A percentile compares a stretch with the other conserved stretches of the same genome.
Conservation (phyloP, 495 filamentous ascomycete species). For the Penicillium ucsense region DNA sequence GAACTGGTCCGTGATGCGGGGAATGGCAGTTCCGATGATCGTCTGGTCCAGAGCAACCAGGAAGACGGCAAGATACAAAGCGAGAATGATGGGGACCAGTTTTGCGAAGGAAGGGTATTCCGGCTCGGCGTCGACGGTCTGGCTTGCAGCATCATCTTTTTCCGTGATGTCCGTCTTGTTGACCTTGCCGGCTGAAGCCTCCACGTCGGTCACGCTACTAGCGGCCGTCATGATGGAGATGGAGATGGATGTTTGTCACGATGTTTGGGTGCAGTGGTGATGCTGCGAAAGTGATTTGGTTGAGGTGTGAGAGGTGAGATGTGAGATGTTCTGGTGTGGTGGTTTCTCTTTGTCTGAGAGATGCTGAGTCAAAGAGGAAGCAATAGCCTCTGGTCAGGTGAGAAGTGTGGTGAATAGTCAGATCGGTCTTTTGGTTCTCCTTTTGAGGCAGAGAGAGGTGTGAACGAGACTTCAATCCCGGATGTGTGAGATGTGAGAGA, state of each 20-base stretch:
- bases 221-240: slow-evolving; percentile 1
- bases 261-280: neutral
- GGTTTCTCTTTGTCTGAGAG: too few relatives aligned
- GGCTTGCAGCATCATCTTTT: neutral
- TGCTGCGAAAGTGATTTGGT: too few relatives aligned
- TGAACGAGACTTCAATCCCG: neutral
- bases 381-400: too few relatives aligned
- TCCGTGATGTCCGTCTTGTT: neutral
- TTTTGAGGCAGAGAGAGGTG: neutral
- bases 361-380: too few relatives aligned
- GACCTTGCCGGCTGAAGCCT: neutral
- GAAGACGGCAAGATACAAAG: slow-evolving; percentile 40
- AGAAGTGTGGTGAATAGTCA: too few relatives aligned
- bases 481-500: too few relatives aligned
- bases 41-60: slow-evolving; percentile 43
- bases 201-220: slow-evolving; percentile 4
- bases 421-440: neutral
- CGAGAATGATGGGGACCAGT: slow-evolving; percentile 9
- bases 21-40: slow-evolving; percentile 35
- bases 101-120: slow-evolving; percentile 12
- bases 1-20: slow-evolving; percentile 36
- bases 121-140: neutral
- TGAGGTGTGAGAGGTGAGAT: too few relatives aligned
- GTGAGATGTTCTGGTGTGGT: too few relatives aligned
- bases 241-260: neutral